Conservation (phyloP, 2,329 filamentous ascomycete species). For the Diplocarpon rosae region DNA sequence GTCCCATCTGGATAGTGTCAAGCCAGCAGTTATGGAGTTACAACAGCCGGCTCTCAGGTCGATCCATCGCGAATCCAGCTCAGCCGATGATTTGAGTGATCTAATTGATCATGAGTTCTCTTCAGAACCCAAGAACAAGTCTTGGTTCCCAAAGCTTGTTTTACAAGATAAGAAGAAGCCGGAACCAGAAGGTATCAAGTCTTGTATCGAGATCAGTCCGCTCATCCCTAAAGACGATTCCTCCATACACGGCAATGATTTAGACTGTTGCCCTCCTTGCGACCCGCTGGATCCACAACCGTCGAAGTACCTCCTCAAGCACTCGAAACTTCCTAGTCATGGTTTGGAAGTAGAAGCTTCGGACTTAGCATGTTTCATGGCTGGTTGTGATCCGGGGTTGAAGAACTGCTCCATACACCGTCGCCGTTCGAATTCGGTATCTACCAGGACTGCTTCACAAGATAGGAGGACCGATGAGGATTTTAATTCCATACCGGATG, state of each 20-base stretch:
- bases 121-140: constrained; percentile 11
- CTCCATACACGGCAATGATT: constrained; percentile 14
- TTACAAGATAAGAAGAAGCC: constrained; percentile 16
- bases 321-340: constrained; percentile 2
- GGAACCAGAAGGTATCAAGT: constrained; percentile 9
- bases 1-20: not conserved
- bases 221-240: constrained; percentile 14
- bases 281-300: constrained; percentile 10
- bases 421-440: constrained; percentile 2
- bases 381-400: constrained; percentile 14
- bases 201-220: constrained; percentile 15
- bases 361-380: constrained; percentile 20
- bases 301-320: constrained; percentile 14
- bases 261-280: constrained; percentile 16
- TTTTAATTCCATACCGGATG: constrained; percentile 8
- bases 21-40: constrained; percentile 3
- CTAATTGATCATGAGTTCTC: constrained; percentile 1
- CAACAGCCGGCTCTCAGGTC: not conserved
- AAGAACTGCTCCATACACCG: constrained; percentile 13
- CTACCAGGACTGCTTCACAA: not conserved
- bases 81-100: constrained; percentile 5
- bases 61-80: constrained; percentile 3
- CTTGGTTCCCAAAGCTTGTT: constrained; percentile 18
- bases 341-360: constrained; percentile 11
- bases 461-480: constrained; percentile 7